phyloP scores from a whole-genome alignment of 2,329 filamentous ascomycete species.

The Daldinia eschscholtzii region DNA sequence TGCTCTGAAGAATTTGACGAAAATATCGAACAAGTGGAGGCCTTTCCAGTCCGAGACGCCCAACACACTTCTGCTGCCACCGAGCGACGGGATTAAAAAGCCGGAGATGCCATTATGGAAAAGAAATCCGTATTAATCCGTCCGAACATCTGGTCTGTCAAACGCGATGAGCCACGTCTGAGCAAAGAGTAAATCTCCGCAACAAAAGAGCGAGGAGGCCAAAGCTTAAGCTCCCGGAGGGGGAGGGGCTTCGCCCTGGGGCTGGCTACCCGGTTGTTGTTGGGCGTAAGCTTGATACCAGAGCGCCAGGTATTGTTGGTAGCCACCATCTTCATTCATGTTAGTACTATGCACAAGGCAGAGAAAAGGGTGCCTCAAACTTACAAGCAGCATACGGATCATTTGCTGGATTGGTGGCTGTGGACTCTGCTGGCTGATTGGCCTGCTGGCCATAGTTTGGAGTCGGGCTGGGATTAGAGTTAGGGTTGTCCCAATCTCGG shows the following conservation, averaged over 20 bases:
- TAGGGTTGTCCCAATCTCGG: slow-evolving; percentile 68
- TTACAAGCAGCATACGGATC: slow-evolving; percentile 83
- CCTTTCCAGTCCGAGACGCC: slow-evolving; percentile 3
- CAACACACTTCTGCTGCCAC: background rate
- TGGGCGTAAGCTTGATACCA: slow-evolving; percentile 80
- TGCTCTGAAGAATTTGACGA: background rate
- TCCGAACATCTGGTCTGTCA: background rate
- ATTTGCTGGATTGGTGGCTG: slow-evolving; percentile 59
- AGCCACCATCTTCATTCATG: slow-evolving; percentile 75
- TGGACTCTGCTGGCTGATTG: slow-evolving; percentile 58
- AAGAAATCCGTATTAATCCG: slow-evolving; percentile 5
- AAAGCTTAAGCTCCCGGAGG: slow-evolving; percentile 54
- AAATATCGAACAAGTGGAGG: background rate
- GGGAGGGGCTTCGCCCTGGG: slow-evolving; percentile 54
- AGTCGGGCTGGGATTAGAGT: slow-evolving; percentile 58
- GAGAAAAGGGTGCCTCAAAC: slow-evolving; percentile 49
- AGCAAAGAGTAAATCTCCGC: background rate
- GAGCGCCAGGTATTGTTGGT: slow-evolving; percentile 81
- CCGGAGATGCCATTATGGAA: background rate
- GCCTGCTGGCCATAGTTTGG: slow-evolving; percentile 63
- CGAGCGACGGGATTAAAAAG: slow-evolving; percentile 1
- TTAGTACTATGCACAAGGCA: slow-evolving; percentile 43
- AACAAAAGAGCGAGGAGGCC: background rate
- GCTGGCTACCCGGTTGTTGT: slow-evolving; percentile 58
- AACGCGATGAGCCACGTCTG: background rate